Evolutionary conservation across 2,329 filamentous ascomycete species (phyloP).

Genomic region (Epichloe glyceriae): DNA sequence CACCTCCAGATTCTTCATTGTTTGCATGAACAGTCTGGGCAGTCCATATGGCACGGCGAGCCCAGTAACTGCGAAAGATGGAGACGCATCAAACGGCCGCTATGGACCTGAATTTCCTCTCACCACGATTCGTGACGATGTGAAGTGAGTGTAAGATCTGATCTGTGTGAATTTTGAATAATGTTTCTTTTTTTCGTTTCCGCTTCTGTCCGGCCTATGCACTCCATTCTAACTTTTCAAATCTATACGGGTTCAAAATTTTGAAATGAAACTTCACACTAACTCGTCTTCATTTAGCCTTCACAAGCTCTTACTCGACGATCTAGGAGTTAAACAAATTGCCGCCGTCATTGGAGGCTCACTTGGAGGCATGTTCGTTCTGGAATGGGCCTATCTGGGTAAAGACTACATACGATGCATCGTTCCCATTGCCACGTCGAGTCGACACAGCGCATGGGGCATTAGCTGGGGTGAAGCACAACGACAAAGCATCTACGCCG

Average conservation of each 20-base stretch:
- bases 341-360: slow-evolving; percentile 73
- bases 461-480: slow-evolving; percentile 88
- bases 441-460: slow-evolving; percentile 75
- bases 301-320: slow-evolving; percentile 68
- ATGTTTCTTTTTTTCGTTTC: background rate
- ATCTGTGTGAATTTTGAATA: background rate
- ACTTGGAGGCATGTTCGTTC: slow-evolving; percentile 80
- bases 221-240: too few relatives aligned
- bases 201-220: background rate
- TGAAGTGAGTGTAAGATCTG: slow-evolving; percentile 49
- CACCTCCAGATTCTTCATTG: slow-evolving; percentile 68
- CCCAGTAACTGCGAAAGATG: slow-evolving; percentile 78
- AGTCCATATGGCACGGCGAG: slow-evolving; percentile 82
- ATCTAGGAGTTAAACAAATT: slow-evolving; percentile 65
- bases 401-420: slow-evolving; percentile 70
- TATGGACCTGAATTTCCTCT: slow-evolving; percentile 96
- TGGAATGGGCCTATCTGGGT: slow-evolving; percentile 86
- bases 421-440: slow-evolving; percentile 75
- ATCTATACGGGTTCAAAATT: too few relatives aligned
- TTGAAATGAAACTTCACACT: slow-evolving; percentile 6
- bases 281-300: slow-evolving; percentile 45
- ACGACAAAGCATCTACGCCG: slow-evolving; percentile 88
- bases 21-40: slow-evolving; percentile 76
- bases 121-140: slow-evolving; percentile 90
- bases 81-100: slow-evolving; percentile 55